Evolutionary conservation across 257 asterid genomes (phyloP), one percentile per base, ranked within the genome.

Genomic region (Verbena officinalis): DNA sequence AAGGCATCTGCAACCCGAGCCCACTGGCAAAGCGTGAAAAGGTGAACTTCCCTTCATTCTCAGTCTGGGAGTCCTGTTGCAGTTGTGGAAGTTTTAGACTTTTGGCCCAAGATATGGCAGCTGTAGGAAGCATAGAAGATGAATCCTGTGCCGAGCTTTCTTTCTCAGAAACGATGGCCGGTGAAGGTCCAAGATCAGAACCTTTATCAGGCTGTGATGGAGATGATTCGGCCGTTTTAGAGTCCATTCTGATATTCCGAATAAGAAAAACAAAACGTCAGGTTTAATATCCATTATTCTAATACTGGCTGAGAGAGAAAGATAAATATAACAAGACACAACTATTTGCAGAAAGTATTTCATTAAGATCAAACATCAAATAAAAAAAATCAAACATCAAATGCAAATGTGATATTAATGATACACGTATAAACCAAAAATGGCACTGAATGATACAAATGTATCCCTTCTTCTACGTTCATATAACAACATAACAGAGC

Each of bases 21-120:
- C 96, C 99, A 83, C 95, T 90, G 30, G 95, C 84, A 42, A 93
- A 78, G 55, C 95, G 95, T 70, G 97, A 76, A 80, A 93, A 84
- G 44, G 88, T 75, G 36, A 80, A 82, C 68, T 62, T 82, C 58
- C 85, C 79, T 55, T 76, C 51, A 78, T 72, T 82, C 7, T 75
- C 64, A 15, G 69, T 58, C 55, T 76, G 84, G 7, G 86, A 73
- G 22, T 78, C 80, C 56, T 72, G 88, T 22, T 77, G 64, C 64
- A 68, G 66, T 66, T 87, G 95, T 0, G 95, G 84, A 74, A 81
- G 83, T 63, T 78, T 82, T 6, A 84, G 55, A 59, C 69, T 80
- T 80, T 74, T 82, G 38, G 94, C 86, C 97, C 96, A 85, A 57
- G 88, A 78, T 58, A 81, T 72, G 65, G 84, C 67, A 54, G 95